Conservation (phyloP, 75 land plant genomes). For the Chamaecyparis obtusa region DNA sequence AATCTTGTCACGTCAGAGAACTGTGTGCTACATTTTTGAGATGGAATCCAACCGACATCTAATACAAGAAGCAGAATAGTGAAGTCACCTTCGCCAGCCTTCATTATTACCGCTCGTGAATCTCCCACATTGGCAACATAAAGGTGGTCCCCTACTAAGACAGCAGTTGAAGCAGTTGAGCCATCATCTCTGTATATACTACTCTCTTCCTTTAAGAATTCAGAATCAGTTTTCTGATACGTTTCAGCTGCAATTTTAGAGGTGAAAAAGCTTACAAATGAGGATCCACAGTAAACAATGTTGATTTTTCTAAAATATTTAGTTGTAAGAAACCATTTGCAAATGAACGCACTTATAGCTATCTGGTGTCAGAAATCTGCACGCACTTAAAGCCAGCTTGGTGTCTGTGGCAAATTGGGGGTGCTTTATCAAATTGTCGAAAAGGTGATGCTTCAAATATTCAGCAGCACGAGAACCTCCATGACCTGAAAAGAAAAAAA, state of each 20-base stretch:
- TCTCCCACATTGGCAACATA: constrained; percentile 96
- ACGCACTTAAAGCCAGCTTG: constrained; percentile 78
- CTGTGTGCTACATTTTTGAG: not conserved
- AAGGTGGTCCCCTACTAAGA: constrained; percentile 77
- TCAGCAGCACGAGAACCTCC: constrained; percentile 94
- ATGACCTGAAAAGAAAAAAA: constrained; percentile 51
- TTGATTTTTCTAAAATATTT: not conserved
- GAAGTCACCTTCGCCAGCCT: constrained; percentile 75
- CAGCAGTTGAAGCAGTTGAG: constrained; percentile 93
- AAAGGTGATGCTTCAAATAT: constrained; percentile 77
- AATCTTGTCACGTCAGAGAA: not conserved
- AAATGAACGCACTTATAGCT: constrained; percentile 17
- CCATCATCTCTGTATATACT: constrained; percentile 83
- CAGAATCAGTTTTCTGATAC: constrained; percentile 72
- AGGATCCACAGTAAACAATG: not conserved
- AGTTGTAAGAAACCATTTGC: constrained; percentile 11
- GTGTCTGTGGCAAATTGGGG: constrained; percentile 76
- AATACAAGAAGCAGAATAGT: not conserved
- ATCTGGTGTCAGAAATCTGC: constrained; percentile 14
- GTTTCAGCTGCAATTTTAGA: constrained; percentile 67
- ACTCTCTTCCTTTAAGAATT: constrained; percentile 69
- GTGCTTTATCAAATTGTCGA: constrained; percentile 86
- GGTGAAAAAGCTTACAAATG: not conserved
- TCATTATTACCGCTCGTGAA: constrained; percentile 82
- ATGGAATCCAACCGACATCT: not conserved